A percentile compares a stretch with the other conserved stretches of the same genome.
Conservation (phyloP, 2,329 filamentous ascomycete species). For the Penicillium verrucosum region DNA sequence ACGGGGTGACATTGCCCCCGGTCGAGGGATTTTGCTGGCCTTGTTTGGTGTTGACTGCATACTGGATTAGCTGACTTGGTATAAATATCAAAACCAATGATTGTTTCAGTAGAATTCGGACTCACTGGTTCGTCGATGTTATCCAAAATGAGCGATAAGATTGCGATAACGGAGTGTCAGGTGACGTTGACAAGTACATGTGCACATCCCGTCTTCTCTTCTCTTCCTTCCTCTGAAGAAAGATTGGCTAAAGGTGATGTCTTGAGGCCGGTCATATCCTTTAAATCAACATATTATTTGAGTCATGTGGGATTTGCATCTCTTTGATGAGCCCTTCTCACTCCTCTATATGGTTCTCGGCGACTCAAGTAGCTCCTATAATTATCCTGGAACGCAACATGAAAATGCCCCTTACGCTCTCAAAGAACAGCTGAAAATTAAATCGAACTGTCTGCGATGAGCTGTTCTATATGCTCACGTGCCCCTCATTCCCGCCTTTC, state of each 20-base stretch:
- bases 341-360: constrained; percentile 15
- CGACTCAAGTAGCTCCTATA: constrained; percentile 19
- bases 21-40: constrained; percentile 7
- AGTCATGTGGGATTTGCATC: constrained; percentile 15
- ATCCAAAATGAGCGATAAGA: constrained; percentile 3
- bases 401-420: constrained; percentile 20
- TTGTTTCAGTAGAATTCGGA: neutral
- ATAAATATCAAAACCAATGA: neutral
- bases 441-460: constrained; percentile 50
- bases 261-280: neutral
- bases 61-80: neutral
- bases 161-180: constrained; percentile 16
- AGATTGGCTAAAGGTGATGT: constrained; percentile 1
- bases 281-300: neutral
- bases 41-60: constrained; percentile 7
- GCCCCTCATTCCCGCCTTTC: constrained; percentile 56
- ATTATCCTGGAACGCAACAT: constrained; percentile 17
- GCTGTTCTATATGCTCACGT: constrained; percentile 64
- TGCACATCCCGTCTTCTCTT: constrained; percentile 5
- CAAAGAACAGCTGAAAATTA: constrained; percentile 12
- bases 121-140: neutral
- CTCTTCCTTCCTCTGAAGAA: neutral
- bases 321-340: neutral
- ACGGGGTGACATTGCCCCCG: constrained; percentile 10
- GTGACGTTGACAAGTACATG: constrained; percentile 17